Evolutionary conservation across 345 rosid species (phyloP).

Genomic region (Brassica incana): DNA sequence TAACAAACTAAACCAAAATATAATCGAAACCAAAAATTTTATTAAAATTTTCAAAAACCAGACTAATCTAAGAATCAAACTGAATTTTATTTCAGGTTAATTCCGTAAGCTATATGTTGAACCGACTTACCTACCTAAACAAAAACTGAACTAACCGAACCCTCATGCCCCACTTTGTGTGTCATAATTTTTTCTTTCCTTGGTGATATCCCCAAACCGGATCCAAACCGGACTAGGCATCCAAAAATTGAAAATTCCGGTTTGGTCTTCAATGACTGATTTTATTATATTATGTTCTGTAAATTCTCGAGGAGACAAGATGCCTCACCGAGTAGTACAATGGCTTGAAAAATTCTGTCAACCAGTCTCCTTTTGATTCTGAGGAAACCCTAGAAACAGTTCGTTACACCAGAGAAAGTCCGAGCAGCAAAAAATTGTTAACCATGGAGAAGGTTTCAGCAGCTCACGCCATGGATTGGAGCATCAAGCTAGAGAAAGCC

Average conservation of each 20-base stretch:
- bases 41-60: too few species aligned
- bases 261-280: neutral
- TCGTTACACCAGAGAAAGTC: neutral
- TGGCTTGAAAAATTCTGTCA: constrained; percentile 1
- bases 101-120: too few species aligned
- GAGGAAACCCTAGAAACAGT: neutral
- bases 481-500: constrained; percentile 89
- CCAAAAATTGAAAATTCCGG: neutral
- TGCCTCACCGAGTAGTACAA: neutral
- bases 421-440: neutral
- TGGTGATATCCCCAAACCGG: neutral
- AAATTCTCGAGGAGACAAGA: constrained; percentile 1
- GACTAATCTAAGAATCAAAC: too few species aligned
- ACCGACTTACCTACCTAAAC: too few species aligned
- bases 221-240: neutral
- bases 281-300: neutral
- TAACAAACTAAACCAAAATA: neutral
- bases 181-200: neutral
- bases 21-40: too few species aligned
- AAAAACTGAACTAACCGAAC: too few species aligned
- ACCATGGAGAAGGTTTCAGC: constrained; percentile 56
- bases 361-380: neutral
- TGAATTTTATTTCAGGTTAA: too few species aligned
- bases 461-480: constrained; percentile 89
- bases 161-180: too few species aligned